Percentiles rank a stretch among this genome's conserved stretches.
Conservation (phyloP, 2,329 filamentous ascomycete species). For the Diaporthe capsici region DNA sequence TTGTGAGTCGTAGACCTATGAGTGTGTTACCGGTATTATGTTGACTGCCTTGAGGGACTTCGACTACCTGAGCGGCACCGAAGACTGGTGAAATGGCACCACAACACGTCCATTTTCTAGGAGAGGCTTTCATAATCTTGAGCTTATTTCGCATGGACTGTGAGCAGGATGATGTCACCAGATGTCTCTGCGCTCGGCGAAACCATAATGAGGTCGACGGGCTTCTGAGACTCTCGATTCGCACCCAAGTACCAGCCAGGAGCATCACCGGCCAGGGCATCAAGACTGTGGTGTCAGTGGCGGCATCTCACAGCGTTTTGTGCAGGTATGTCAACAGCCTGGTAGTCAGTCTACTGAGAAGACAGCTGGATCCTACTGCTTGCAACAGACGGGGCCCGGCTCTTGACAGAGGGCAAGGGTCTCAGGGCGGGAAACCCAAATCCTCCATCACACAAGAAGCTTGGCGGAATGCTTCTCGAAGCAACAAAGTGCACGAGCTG, state of each 20-base stretch:
- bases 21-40: background rate
- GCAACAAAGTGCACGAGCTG: background rate
- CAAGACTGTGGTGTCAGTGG: background rate
- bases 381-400: background rate
- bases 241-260: background rate
- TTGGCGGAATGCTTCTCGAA: slow-evolving; percentile 26
- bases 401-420: background rate
- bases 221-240: background rate
- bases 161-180: slow-evolving; percentile 17
- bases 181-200: background rate
- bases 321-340: background rate
- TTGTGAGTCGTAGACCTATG: background rate
- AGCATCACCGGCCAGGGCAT: background rate
- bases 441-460: background rate
- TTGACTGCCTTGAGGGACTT: background rate
- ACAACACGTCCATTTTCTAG: background rate
- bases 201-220: background rate
- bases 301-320: too few species aligned
- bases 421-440: background rate
- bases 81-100: background rate
- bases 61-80: background rate
- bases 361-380: background rate
- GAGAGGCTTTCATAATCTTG: background rate
- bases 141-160: background rate
- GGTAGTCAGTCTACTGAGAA: background rate